A percentile compares a stretch with the other conserved stretches of the same genome.
These are phyloP conservation scores for Nicotiana paniculata DNA, from an alignment of 257 asterid genomes.

Conservation along the genomic window DNA sequence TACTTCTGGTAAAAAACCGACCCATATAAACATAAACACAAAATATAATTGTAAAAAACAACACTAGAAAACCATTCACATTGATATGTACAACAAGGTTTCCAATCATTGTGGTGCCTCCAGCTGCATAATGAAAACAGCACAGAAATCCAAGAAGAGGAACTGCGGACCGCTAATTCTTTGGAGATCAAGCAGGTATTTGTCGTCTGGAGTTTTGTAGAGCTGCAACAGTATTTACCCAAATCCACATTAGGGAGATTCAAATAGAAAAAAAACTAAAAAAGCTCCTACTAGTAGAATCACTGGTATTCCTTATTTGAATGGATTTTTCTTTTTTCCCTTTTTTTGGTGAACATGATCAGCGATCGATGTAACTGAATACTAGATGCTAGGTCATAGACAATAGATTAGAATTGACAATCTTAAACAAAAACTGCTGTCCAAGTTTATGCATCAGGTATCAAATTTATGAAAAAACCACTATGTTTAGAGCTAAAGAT, in stretches of 20 bases:
- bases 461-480: background rate
- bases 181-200: conserved; percentile 81
- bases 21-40: background rate
- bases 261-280: too few relatives aligned
- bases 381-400: background rate
- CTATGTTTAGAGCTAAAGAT: background rate
- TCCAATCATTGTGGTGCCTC: conserved; percentile 29
- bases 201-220: conserved; percentile 69
- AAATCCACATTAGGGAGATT: conserved; percentile 7
- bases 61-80: background rate
- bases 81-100: background rate
- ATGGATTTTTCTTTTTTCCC: background rate
- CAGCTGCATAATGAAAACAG: conserved; percentile 63
- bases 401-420: too few relatives aligned
- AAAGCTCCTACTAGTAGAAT: background rate
- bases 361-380: background rate
- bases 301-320: background rate
- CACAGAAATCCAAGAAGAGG: conserved; percentile 90
- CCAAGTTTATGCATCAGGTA: background rate
- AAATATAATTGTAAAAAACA: background rate
- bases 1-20: background rate
- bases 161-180: conserved; percentile 83
- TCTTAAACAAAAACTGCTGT: background rate
- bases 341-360: background rate
- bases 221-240: conserved; percentile 47